Base-by-base conservation (phyloP, 2,329 filamentous ascomycete genomes). In the Diaporthe ilicicola region DNA sequence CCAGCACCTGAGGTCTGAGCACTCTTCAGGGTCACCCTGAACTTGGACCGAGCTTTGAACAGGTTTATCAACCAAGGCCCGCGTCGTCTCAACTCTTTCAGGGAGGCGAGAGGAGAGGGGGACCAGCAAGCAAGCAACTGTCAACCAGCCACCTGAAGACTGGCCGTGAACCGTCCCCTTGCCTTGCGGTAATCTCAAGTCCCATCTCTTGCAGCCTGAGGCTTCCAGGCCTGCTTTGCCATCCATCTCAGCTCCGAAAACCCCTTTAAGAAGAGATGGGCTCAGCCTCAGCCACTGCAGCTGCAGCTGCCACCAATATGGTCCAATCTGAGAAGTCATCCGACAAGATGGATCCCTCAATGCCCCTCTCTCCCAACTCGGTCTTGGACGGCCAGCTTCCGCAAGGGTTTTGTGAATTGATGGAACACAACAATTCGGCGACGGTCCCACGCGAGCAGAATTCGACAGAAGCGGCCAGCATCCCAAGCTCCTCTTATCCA, bases 301-400 rank as follows among this genome's bases (percentile, higher is more conserved):
- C 69, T 55, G 56, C 69, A 69, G 55, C 69, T 55, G 56, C 69
- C 69, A 70, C 64, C 50, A 66, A 69, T 68, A 48, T 73, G 51
- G 27, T 46, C 27, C 69, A 51, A 55, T 73, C 51, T 55, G 62
- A 68, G 64, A 68, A 68, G 27, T 54, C 64, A 62, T n/a, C 64
- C 59, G 34, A 44, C 65, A 71, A 19, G 70, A 81, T 86, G 84
- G 81, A 80, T 72, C 80, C 78, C 67, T 77, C 77, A 67, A 77
- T 79, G 54, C 81, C 84, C 44, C 83, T 82, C 53, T 87, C 86
- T 27, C 86, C 87, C 70, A 82, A 83, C 67, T 82, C 82, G 24
- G 84, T 83, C 61, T 78, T 78, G 67, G 76, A 77, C 69, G 78
- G 78, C 24, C 75, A 78, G 34, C 78, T 84, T 32, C 81, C 83